Evolutionary conservation across 768 basidiomycete genomes (phyloP).

Genomic region (Podaxis mareebaensis): DNA sequence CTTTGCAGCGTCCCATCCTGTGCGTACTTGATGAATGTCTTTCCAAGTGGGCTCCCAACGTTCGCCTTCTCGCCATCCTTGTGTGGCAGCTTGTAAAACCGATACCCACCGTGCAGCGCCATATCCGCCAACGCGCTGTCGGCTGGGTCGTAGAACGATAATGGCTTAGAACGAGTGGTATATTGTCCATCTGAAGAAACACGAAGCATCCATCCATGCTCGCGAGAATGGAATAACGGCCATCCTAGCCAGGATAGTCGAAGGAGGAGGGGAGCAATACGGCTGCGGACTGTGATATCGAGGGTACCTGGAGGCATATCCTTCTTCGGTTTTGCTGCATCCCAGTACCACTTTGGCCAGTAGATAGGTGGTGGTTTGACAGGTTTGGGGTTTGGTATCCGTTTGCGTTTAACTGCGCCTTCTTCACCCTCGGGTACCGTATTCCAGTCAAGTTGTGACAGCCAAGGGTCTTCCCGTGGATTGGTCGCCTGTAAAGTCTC

Average conservation of each 20-base stretch:
- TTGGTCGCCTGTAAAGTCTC: conserved; percentile 27
- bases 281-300: conserved; percentile 83
- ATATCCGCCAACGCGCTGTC: conserved; percentile 61
- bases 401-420: conserved; percentile 28
- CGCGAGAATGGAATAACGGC: conserved; percentile 82
- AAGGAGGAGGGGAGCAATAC: conserved; percentile 82
- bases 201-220: conserved; percentile 92
- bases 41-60: conserved; percentile 90
- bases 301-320: conserved; percentile 67
- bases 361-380: conserved; percentile 46
- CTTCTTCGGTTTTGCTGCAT: conserved; percentile 75
- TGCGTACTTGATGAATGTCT: conserved; percentile 86
- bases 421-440: conserved; percentile 21
- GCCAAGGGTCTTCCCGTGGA: conserved; percentile 48
- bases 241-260: conserved; percentile 85
- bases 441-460: conserved; percentile 71
- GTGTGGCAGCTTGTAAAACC: conserved; percentile 93
- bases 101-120: conserved; percentile 46
- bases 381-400: conserved; percentile 30
- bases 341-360: conserved; percentile 99
- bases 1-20: conserved; percentile 87
- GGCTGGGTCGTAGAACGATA: conserved; percentile 62
- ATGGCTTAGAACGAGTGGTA: conserved; percentile 42
- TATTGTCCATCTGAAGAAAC: conserved; percentile 55
- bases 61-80: conserved; percentile 94